Evolutionary conservation across 495 filamentous ascomycete species (phyloP).

Genomic region (Cenococcum geophilum): DNA sequence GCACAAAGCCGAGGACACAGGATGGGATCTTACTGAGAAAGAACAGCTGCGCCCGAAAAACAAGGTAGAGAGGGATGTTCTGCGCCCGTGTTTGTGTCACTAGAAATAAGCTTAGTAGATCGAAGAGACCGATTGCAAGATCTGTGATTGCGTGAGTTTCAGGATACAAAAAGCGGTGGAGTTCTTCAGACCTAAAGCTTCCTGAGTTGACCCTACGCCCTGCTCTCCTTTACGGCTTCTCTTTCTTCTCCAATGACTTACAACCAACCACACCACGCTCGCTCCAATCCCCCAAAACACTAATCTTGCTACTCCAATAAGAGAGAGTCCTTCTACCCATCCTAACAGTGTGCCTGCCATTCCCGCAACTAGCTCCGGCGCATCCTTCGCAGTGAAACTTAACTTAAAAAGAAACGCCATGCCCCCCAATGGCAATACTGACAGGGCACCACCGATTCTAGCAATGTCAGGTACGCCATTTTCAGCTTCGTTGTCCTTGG

Average conservation of each 20-base stretch:
- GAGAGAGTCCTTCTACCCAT: slow-evolving; percentile 25
- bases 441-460: slow-evolving; percentile 32
- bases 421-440: slow-evolving; percentile 40
- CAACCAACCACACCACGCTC: slow-evolving; percentile 14
- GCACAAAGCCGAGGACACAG: slow-evolving; percentile 41
- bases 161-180: neutral
- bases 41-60: slow-evolving; percentile 56
- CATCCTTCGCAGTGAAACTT: slow-evolving; percentile 73
- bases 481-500: slow-evolving; percentile 3
- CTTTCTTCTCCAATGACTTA: slow-evolving; percentile 18
- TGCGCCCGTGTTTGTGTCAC: slow-evolving; percentile 78
- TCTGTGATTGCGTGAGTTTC: slow-evolving; percentile 7
- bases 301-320: slow-evolving; percentile 33
- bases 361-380: slow-evolving; percentile 68
- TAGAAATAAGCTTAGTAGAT: slow-evolving; percentile 69
- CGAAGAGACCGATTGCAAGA: slow-evolving; percentile 48
- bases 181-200: neutral
- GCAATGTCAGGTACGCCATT: slow-evolving; percentile 14
- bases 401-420: slow-evolving; percentile 77
- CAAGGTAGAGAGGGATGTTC: slow-evolving; percentile 76
- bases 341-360: slow-evolving; percentile 36
- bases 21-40: slow-evolving; percentile 41
- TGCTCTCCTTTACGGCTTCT: neutral
- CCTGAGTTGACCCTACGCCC: neutral
- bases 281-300: slow-evolving; percentile 31